Evolutionary conservation across 257 asterid genomes (phyloP).

Genomic region (Anisodus tanguticus): DNA sequence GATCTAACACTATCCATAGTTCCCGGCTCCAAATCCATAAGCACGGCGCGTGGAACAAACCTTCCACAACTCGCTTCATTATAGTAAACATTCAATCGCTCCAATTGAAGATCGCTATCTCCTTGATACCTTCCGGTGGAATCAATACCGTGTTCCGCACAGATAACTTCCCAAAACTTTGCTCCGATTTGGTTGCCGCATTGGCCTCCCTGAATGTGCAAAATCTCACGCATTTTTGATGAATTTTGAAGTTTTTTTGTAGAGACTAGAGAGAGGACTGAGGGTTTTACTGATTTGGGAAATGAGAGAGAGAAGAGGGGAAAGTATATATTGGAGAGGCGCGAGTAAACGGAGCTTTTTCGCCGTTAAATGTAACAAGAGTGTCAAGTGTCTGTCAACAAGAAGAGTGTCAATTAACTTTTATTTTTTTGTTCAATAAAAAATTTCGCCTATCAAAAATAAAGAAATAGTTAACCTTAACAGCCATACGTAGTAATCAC

Average conservation of each 20-base stretch:
- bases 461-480: no score
- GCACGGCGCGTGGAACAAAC: constrained; percentile 31
- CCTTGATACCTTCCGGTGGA: constrained; percentile 28
- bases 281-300: neutral
- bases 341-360: neutral
- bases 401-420: neutral
- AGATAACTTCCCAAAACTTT: constrained; percentile 27
- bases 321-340: neutral
- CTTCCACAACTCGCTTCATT: constrained; percentile 35
- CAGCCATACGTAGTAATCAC: neutral
- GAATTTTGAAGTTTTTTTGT: neutral
- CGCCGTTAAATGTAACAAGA: constrained; percentile 7
- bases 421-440: no score
- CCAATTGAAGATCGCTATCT: constrained; percentile 29
- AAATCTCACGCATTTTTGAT: constrained; percentile 27
- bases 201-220: constrained; percentile 29
- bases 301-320: neutral
- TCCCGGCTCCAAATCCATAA: constrained; percentile 33
- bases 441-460: no score
- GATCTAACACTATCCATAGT: constrained; percentile 33
- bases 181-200: constrained; percentile 31
- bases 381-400: neutral
- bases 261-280: neutral
- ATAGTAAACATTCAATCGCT: constrained; percentile 25
- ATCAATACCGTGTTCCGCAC: constrained; percentile 30